Evolutionary conservation across 805 yeast species (phyloP).

Genomic region (Geotrichum ghanense): DNA sequence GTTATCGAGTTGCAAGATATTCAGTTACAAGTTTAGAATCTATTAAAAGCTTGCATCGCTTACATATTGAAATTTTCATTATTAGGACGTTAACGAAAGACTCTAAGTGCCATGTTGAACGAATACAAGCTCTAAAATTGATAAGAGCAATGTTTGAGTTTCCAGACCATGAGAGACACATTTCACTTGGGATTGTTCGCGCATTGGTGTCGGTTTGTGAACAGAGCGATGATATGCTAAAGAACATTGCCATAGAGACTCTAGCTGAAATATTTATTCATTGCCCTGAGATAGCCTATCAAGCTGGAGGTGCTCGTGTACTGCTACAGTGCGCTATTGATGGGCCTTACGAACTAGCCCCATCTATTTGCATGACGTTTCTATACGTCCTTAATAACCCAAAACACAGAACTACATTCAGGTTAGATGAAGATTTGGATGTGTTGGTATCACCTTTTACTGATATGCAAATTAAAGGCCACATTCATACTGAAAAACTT

Average conservation of each 20-base stretch:
- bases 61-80: constrained; percentile 51
- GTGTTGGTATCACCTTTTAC: constrained; percentile 61
- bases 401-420: constrained; percentile 37
- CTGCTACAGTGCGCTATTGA: constrained; percentile 39
- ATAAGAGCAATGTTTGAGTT: constrained; percentile 50
- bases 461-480: constrained; percentile 40
- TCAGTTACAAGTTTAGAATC: constrained; percentile 46
- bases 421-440: constrained; percentile 53
- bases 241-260: constrained; percentile 41
- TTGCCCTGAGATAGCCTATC: constrained; percentile 32
- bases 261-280: constrained; percentile 39
- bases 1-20: constrained; percentile 62
- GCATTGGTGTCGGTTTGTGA: constrained; percentile 57
- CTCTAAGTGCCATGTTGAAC: constrained; percentile 43
- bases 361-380: constrained; percentile 35
- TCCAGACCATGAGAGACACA: constrained; percentile 38
- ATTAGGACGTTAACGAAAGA: constrained; percentile 55
- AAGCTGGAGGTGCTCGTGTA: constrained; percentile 35
- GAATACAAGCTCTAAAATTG: constrained; percentile 67
- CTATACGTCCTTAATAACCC: constrained; percentile 49
- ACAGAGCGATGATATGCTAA: constrained; percentile 38
- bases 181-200: constrained; percentile 54
- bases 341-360: constrained; percentile 39
- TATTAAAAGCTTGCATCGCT: constrained; percentile 38
- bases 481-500: constrained; percentile 40